Base-by-base conservation (phyloP, 352 stramenopile species). In the Globisporangium acanthophoron region DNA sequence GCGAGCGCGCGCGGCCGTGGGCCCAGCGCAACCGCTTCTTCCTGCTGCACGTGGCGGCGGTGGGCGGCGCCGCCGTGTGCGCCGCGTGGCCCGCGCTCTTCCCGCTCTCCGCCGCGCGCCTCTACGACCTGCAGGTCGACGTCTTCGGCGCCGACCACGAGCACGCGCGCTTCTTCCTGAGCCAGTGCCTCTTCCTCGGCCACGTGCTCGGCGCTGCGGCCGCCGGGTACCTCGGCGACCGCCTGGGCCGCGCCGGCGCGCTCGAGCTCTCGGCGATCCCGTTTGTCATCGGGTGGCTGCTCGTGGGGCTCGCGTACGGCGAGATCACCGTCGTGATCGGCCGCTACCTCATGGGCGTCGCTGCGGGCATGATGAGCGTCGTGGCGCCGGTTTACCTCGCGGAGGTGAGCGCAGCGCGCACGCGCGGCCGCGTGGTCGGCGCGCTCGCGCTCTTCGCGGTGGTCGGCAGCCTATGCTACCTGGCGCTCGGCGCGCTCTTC, bases 41-140 rank as follows among this genome's bases (percentile, higher is more conserved):
- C 58, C 55, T 65, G 31, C 61, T 85, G n/a, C 80, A 88, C 45
- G 59, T 91, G 16, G 45, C 70, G 0, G 74, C 80, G 15, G 67
- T 88, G 49, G 71, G 74, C 9, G 52, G 74, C 6, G 69, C 77
- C 0, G 72, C 71, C 20, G 46, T 88, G 15, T 75, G 71, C 20
- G 73, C 60, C 59, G 67, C 67, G 15, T 93, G 84, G 84, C 52
- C 86, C 24, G 60, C 65, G 50, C 69, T 90, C 43, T 93, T 91
- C 69, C 84, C 84, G 40, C 74, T 93, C 52, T 76, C 79, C 13
- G 79, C 84, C 11, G 73, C 57, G 31, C 65, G 81, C 8, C 73
- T 93, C 11, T 93, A 93, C 70, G 88, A 91, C 63, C 90, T 93
- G 67, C 80, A 93, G 62, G 79, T 93, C 50, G 80, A 93, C 58